Evolutionary conservation across 768 basidiomycete species (phyloP), one percentile per base, ranked within the genome.

Genomic region (Rhizopogon roseolus): DNA sequence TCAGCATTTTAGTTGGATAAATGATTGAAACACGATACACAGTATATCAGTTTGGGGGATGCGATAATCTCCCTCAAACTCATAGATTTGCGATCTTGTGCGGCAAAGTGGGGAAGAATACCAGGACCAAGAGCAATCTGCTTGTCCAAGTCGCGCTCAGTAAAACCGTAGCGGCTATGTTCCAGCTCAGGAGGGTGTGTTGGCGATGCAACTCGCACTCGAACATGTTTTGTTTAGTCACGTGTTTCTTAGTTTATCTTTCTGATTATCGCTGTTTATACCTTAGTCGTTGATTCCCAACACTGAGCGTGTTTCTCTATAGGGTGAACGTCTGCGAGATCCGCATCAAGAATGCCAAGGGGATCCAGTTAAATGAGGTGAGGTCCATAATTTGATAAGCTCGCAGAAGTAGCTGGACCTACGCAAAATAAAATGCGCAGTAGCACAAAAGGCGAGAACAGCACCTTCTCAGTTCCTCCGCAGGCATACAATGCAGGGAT

Each of bases 371-470:
- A 90, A 36, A 96, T 97, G 54, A 94, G 79, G 63, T 98, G 94
- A 64, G 98, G 97, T 14, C 97, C 97, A 55, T 95, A 16, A 99
- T 97, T 84, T 99, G 97, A 73, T 97, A 99, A 3, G 97, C 97
- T 53, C 97, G 88, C 50, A 98, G 93, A 54, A 99, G 86, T 28
- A 98, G 81, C 89, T 99, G 97, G 16, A 93, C 88, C 96, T 98
- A 65, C 19, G 60, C 27, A 25, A 28, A 29, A 29, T 57, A 5
- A 53, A 40, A 25, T 48, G 49, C 16, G 19, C 29, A 36, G 34
- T 10, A n/a, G 49, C 41, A 42, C 61, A 38, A 17, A 53, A 36
- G 8, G 17, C 2, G 28, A 14, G 7, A 55, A 75, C 51, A 32
- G 7, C 53, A 93, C 96, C 81, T 97, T 99, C 66, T 97, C 88